phyloP scores from a whole-genome alignment of 805 yeast genomes.

The Groenewaldozyma tartarivorans region DNA sequence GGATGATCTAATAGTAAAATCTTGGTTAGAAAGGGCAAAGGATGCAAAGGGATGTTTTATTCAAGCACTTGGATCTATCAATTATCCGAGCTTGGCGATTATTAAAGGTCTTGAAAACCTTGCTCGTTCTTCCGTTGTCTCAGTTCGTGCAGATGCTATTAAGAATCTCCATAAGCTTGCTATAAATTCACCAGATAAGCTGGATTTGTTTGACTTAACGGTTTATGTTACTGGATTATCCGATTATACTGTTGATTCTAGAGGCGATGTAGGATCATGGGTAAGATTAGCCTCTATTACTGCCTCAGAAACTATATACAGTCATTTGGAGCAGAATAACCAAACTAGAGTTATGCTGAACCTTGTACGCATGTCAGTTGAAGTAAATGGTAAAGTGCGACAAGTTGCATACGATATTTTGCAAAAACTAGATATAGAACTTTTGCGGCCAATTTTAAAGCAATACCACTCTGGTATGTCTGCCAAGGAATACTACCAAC shows the following conservation, averaged over 20 bases:
- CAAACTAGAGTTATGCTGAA: slow-evolving; percentile 11
- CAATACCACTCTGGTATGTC: not conserved
- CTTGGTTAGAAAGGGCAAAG: slow-evolving; percentile 3
- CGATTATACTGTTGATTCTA: slow-evolving; percentile 69
- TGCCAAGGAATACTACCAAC: not conserved
- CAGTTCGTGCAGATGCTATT: slow-evolving; percentile 5
- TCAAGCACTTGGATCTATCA: slow-evolving; percentile 1
- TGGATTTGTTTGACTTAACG: not conserved
- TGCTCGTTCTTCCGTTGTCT: not conserved
- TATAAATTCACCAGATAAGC: not conserved
- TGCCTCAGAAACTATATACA: slow-evolving; percentile 23
- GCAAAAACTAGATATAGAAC: slow-evolving; percentile 12
- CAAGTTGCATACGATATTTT: slow-evolving; percentile 34
- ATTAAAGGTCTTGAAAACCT: not conserved
- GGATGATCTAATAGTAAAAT: not conserved
- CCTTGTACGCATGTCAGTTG: slow-evolving; percentile 50
- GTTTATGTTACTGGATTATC: slow-evolving; percentile 38
- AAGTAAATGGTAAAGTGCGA: slow-evolving; percentile 50
- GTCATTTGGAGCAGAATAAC: slow-evolving; percentile 5
- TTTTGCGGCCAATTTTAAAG: not conserved
- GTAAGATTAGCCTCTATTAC: slow-evolving; percentile 46
- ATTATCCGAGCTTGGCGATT: not conserved
- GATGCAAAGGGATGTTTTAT: slow-evolving; percentile 2
- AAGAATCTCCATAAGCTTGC: not conserved
- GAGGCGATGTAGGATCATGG: slow-evolving; percentile 89